Evolutionary conservation across 1,284 basidiomycete species (phyloP), one percentile per base, ranked within the genome.

Genomic region (Inonotus obliquus): DNA sequence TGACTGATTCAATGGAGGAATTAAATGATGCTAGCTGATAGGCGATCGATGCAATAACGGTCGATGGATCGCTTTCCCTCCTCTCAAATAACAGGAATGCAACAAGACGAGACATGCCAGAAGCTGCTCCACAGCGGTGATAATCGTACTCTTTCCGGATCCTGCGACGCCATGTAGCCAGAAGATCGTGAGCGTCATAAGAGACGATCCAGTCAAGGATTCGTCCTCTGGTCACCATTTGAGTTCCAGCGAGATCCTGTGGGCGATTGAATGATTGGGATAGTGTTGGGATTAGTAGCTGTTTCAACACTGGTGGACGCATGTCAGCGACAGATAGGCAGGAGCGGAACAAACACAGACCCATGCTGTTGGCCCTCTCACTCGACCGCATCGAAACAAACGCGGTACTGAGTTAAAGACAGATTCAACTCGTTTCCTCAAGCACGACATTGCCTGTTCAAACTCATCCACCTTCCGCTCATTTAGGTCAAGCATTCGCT

Each of bases 61-160:
- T 14, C 1, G 14, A 6, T 4, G 57, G 57, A 19, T 59, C 21
- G 21, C 61, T 60, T 25, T 52, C 44, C 13, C 53, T 37, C 4
- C 54, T 44, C 11, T 65, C 67, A 11, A 73, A 70, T 57, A 74
- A 76, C 55, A 73, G 72, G 5, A 48, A 32, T 10, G 41, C 55
- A 14, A 27, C 45, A 19, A 57, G 55, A 17, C 55, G 45, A 29
- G 39, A 47, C 23, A 45, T 35, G 23, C 27, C 13, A 25, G 25
- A 7, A 52, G 25, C 9, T 32, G 11, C 25, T 32, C 11, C 17
- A 37, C 54, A 14, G 39, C 39, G 4, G 54, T 55, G 3, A 23
- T 38, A 23, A 55, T 25, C 13, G 54, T 55, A 21, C 54, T 55
- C 35, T 55, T 55, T 4, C 54, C 54, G 13, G 35, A 23, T 17